Percentiles rank a stretch among this genome's conserved stretches.
These are phyloP conservation scores for Talaromyces pinophilus DNA, from an alignment of 2,329 filamentous ascomycete species.

Conservation along the genomic window DNA sequence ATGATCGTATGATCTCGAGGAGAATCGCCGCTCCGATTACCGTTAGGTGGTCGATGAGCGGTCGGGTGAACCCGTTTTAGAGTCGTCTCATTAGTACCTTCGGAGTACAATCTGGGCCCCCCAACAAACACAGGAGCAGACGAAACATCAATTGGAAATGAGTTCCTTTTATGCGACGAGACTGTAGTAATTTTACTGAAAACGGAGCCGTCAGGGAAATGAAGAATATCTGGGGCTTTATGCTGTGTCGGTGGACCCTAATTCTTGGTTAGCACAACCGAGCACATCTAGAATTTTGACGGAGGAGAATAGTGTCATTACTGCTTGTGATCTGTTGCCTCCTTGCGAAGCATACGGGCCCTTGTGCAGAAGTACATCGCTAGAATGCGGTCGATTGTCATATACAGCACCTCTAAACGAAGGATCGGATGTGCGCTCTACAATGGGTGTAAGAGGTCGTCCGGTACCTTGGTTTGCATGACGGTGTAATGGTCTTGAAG, in stretches of 20 bases:
- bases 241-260: slow-evolving; percentile 27
- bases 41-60: slow-evolving; percentile 25
- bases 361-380: slow-evolving; percentile 5
- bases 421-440: slow-evolving; percentile 5
- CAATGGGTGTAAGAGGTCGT: slow-evolving; percentile 12
- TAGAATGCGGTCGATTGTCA: slow-evolving; percentile 14
- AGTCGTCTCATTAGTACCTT: slow-evolving; percentile 24
- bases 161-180: slow-evolving; percentile 26
- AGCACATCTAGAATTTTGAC: neutral
- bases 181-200: slow-evolving; percentile 28
- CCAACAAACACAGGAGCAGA: slow-evolving; percentile 38
- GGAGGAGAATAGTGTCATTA: slow-evolving; percentile 8
- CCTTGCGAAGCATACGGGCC: neutral
- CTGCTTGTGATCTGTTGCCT: slow-evolving; percentile 10
- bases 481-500: neutral
- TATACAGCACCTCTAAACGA: neutral
- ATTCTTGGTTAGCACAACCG: slow-evolving; percentile 26
- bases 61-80: slow-evolving; percentile 26
- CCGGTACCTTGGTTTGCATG: neutral
- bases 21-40: slow-evolving; percentile 26
- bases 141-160: slow-evolving; percentile 26
- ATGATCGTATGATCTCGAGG: slow-evolving; percentile 34
- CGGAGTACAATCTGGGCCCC: slow-evolving; percentile 30
- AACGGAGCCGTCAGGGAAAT: slow-evolving; percentile 28
- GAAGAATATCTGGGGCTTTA: slow-evolving; percentile 28